A percentile compares a stretch with the other conserved stretches of the same genome.
phyloP scores from a whole-genome alignment of 441 rosid genomes.

The Populus trichocarpa region DNA sequence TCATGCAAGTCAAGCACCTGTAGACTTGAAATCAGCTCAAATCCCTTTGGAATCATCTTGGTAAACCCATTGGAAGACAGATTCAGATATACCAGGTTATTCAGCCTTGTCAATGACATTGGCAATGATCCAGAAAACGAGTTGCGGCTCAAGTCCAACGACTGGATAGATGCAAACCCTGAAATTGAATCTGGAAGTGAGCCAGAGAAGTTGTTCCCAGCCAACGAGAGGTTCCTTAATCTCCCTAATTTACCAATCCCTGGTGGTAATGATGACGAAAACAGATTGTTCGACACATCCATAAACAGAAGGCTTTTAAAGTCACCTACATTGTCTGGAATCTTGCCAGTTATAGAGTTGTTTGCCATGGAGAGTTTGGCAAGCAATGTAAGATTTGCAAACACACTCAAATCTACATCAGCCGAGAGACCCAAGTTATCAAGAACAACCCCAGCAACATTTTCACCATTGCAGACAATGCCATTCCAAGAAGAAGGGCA shows the following conservation, averaged over 20 bases:
- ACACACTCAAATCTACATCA: conserved; percentile 69
- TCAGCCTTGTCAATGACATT: conserved; percentile 52
- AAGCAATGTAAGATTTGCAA: conserved; percentile 84
- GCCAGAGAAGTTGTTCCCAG: conserved; percentile 95
- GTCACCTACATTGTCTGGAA: conserved; percentile 59
- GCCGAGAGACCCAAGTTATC: conserved; percentile 77
- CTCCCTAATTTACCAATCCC: conserved; percentile 65
- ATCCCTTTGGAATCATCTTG: conserved; percentile 66
- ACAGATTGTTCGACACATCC: conserved; percentile 75
- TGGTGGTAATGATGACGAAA: conserved; percentile 52
- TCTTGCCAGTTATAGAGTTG: conserved; percentile 68
- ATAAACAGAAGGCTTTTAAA: conserved; percentile 73
- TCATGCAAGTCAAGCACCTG: conserved; percentile 82
- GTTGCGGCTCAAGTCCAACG: conserved; percentile 82
- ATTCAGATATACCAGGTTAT: conserved; percentile 57
- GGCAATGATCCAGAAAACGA: conserved; percentile 76
- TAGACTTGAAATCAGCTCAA: conserved; percentile 58
- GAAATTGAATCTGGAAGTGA: conserved; percentile 62
- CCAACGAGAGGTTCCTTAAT: conserved; percentile 68
- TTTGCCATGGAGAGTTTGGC: conserved; percentile 85
- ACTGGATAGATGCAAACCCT: conserved; percentile 63
- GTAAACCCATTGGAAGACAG: conserved; percentile 67
- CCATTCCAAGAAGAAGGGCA: conserved; percentile 99
- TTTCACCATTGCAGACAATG: conserved; percentile 81
- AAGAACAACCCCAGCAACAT: conserved; percentile 86